These are phyloP conservation scores for Lachancea nothofagi DNA, from an alignment of 805 yeast genomes.

Conservation along the genomic window DNA sequence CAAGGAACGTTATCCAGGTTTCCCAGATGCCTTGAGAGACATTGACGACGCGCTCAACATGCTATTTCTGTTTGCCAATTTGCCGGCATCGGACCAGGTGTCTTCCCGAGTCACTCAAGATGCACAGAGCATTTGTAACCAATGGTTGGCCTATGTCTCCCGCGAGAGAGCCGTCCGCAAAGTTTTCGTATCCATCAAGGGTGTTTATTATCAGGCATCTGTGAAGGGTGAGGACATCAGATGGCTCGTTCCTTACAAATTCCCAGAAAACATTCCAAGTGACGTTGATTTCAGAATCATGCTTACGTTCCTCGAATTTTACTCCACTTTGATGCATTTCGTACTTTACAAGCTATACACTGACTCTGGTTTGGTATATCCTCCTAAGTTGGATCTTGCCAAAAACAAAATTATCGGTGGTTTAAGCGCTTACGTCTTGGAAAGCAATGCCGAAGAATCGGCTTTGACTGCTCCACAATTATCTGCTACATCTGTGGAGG, in stretches of 20 bases:
- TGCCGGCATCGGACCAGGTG: constrained; percentile 89
- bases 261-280: constrained; percentile 89
- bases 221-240: constrained; percentile 88
- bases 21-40: constrained; percentile 86
- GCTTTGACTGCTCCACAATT: constrained; percentile 29
- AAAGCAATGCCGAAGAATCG: constrained; percentile 36
- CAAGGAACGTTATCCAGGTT: constrained; percentile 93
- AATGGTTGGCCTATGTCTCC: constrained; percentile 93
- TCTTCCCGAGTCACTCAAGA: constrained; percentile 77
- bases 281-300: constrained; percentile 95
- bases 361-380: constrained; percentile 81
- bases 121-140: constrained; percentile 81
- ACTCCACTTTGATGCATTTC: constrained; percentile 86
- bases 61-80: constrained; percentile 87
- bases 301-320: constrained; percentile 94
- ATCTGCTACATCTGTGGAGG: constrained; percentile 22
- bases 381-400: constrained; percentile 72
- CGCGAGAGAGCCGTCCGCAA: constrained; percentile 75
- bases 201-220: constrained; percentile 89
- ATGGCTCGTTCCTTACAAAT: constrained; percentile 96
- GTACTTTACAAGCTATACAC: constrained; percentile 79
- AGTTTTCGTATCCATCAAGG: constrained; percentile 94
- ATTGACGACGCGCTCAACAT: constrained; percentile 92
- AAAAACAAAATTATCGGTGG: constrained; percentile 88
- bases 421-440: constrained; percentile 73